Percentiles rank a stretch among this genome's conserved stretches.
Evolutionary conservation across 345 rosid species (phyloP).

Genomic region (Salix viminalis): DNA sequence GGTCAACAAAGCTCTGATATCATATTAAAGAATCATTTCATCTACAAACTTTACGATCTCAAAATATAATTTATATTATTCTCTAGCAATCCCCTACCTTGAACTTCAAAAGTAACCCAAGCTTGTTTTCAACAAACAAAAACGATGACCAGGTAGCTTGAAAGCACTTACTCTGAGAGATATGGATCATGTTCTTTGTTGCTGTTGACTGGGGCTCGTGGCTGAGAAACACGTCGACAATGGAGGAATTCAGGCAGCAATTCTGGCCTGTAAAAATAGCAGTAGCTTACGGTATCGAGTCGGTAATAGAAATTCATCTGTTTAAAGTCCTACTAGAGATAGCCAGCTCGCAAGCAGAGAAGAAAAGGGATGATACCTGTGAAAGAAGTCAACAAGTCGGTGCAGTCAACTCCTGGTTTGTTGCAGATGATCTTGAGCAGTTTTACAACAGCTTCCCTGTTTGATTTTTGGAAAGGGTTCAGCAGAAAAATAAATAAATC

Average conservation of each 20-base stretch:
- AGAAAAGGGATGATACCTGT: conserved; percentile 33
- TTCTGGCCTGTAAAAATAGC: conserved; percentile 36
- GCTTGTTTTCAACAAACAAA: too few relatives aligned
- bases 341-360: background rate
- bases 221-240: conserved; percentile 34
- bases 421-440: conserved; percentile 36
- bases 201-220: conserved; percentile 52
- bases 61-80: too few relatives aligned
- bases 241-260: conserved; percentile 50
- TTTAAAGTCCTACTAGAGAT: background rate
- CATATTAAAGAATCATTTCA: too few relatives aligned
- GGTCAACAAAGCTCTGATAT: too few relatives aligned
- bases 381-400: conserved; percentile 35
- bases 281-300: too few relatives aligned
- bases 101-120: background rate
- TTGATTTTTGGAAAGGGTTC: background rate
- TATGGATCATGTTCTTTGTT: conserved; percentile 56
- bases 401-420: conserved; percentile 40
- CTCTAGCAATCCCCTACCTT: conserved; percentile 9
- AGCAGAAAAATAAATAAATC: background rate
- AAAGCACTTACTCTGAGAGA: conserved; percentile 46
- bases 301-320: background rate
- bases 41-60: rapidly evolving
- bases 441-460: conserved; percentile 33
- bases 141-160: too few relatives aligned